These are phyloP conservation scores for Vicia villosa DNA, from an alignment of 306 rosid genomes.

Conservation along the genomic window DNA sequence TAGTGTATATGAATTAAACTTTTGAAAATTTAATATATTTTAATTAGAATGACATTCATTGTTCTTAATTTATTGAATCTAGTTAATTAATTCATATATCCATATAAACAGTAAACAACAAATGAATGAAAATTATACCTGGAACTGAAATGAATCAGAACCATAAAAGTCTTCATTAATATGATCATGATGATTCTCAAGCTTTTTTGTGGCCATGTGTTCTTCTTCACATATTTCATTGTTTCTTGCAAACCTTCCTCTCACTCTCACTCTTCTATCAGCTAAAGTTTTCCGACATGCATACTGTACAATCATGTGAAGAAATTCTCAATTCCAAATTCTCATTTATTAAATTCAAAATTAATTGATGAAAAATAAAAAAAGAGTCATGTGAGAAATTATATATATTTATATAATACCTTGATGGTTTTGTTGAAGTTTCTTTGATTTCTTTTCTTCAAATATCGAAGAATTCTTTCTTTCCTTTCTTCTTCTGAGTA, in stretches of 20 bases:
- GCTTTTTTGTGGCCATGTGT: conserved; percentile 40
- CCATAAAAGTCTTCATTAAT: conserved; percentile 43
- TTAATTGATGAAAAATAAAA: not conserved
- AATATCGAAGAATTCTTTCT: conserved; percentile 78
- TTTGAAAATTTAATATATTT: too few relatives aligned
- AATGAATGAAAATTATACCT: conserved; percentile 44
- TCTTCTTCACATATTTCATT: conserved; percentile 54
- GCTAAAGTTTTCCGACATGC: conserved; percentile 98
- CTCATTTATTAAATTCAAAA: not conserved
- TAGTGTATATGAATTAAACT: not conserved
- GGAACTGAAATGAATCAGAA: conserved; percentile 46
- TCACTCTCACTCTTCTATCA: conserved; percentile 86
- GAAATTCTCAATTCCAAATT: not conserved
- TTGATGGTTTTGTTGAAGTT: conserved; percentile 89
- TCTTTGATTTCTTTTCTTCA: conserved; percentile 95
- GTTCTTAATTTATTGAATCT: conserved; percentile 19
- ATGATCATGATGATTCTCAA: conserved; percentile 32
- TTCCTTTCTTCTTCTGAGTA: conserved; percentile 93
- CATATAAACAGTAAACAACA: conserved; percentile 22
- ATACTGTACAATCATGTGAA: conserved; percentile 49
- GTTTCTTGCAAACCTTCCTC: conserved; percentile 96
- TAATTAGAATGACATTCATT: not conserved
- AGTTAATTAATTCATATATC: not conserved
- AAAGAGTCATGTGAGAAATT: not conserved
- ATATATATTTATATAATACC: conserved; percentile 36